phyloP scores from a whole-genome alignment of 345 rosid species.

The Rhodamnia argentea region DNA sequence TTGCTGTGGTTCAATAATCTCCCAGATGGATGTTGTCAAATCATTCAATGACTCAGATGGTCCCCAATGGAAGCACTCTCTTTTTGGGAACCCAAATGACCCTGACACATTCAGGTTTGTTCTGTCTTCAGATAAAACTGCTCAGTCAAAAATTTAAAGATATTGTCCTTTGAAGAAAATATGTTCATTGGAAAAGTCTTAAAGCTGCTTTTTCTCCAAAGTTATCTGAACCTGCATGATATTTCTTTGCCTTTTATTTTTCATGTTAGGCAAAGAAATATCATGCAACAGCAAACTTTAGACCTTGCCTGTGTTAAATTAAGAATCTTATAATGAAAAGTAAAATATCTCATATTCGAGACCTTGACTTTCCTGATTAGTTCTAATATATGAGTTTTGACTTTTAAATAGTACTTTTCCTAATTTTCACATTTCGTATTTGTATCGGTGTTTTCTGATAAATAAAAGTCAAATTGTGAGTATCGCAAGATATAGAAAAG shows the following conservation, averaged over 20 bases:
- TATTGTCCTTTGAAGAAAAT: not conserved
- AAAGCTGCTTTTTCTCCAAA: not conserved
- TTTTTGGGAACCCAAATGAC: conserved; percentile 96
- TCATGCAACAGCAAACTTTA: not conserved
- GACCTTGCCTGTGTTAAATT: not conserved
- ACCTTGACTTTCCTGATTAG: not conserved
- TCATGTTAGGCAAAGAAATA: too few species aligned
- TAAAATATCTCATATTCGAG: not conserved
- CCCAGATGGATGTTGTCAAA: conserved; percentile 78
- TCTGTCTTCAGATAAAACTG: not conserved
- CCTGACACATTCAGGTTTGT: conserved; percentile 82
- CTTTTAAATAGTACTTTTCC: not conserved
- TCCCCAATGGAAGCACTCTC: conserved; percentile 86
- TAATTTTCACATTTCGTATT: not conserved
- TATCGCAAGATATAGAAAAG: not conserved
- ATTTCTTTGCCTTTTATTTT: not conserved
- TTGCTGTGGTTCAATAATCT: not conserved
- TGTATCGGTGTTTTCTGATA: not conserved
- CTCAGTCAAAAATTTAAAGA: not conserved
- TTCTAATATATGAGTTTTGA: not conserved
- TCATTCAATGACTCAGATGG: conserved; percentile 74
- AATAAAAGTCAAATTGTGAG: not conserved
- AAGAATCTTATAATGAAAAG: not conserved
- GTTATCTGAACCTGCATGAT: not conserved
- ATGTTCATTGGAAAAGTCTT: not conserved